Conservation (phyloP, 176 grass and related monocot species). For the Secale cereale region DNA sequence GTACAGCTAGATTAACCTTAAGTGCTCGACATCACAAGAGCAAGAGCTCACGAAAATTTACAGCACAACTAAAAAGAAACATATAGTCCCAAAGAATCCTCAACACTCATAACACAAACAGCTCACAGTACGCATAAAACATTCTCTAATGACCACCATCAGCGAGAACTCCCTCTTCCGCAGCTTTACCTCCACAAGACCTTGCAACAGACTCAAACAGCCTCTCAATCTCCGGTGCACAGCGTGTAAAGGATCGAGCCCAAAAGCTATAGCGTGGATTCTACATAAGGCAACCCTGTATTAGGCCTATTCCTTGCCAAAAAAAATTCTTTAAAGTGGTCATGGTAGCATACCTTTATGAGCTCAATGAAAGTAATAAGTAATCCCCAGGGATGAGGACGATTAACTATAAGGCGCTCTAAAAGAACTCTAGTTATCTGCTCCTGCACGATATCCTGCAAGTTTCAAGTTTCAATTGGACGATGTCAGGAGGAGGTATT, state of each 20-base stretch:
- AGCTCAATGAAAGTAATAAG: slow-evolving; percentile 95
- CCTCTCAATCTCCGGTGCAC: slow-evolving; percentile 85
- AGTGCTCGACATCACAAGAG: background rate
- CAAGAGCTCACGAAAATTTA: background rate
- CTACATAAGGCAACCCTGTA: slow-evolving; percentile 23
- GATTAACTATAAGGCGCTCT: slow-evolving; percentile 88
- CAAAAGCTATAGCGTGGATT: slow-evolving; percentile 94
- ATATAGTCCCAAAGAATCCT: background rate
- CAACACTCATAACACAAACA: background rate
- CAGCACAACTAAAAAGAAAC: background rate
- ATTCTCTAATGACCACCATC: slow-evolving; percentile 58
- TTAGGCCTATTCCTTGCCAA: background rate
- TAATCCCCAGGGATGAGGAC: slow-evolving; percentile 93
- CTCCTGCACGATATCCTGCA: slow-evolving; percentile 88
- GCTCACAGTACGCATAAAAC: background rate
- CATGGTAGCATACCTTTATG: slow-evolving; percentile 66
- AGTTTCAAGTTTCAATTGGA: slow-evolving; percentile 3
- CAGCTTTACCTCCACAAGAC: slow-evolving; percentile 69
- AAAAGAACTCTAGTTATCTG: slow-evolving; percentile 96
- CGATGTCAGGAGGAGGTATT: slow-evolving; percentile 1
- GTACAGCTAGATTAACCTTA: background rate
- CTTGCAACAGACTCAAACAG: slow-evolving; percentile 89
- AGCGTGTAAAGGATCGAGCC: slow-evolving; percentile 70
- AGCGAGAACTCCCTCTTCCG: slow-evolving; percentile 52
- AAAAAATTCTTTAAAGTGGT: background rate